A percentile compares a stretch with the other conserved stretches of the same genome.
Evolutionary conservation across 371 early-diverging fungal species (phyloP).

Genomic region (Spiromyces aspiralis): DNA sequence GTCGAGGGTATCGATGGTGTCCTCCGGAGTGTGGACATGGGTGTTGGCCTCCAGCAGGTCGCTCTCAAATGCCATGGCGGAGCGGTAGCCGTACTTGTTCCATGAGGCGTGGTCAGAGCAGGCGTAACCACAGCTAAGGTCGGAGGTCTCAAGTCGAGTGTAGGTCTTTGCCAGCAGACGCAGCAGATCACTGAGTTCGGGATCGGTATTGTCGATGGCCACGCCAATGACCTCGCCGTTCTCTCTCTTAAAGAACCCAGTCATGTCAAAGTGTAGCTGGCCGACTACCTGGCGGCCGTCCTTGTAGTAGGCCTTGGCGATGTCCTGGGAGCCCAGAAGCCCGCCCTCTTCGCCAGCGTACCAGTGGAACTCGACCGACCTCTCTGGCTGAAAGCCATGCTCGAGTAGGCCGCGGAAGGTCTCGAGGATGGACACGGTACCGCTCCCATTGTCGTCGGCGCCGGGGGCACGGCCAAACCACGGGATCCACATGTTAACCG

Average conservation of each 20-base stretch:
- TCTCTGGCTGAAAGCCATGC: constrained; percentile 46
- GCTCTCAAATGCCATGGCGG: constrained; percentile 76
- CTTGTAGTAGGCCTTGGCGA: constrained; percentile 48
- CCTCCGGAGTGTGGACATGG: constrained; percentile 56
- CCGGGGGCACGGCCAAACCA: constrained; percentile 66
- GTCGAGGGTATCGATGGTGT: constrained; percentile 48
- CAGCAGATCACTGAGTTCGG: constrained; percentile 47
- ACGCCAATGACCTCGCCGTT: constrained; percentile 53
- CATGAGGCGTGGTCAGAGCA: constrained; percentile 84
- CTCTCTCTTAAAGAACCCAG: constrained; percentile 74
- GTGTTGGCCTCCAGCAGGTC: constrained; percentile 48
- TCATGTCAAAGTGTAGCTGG: constrained; percentile 64
- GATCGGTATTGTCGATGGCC: constrained; percentile 66
- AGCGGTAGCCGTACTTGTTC: constrained; percentile 65
- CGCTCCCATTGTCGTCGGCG: constrained; percentile 53
- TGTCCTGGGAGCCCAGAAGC: constrained; percentile 76
- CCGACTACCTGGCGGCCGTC: constrained; percentile 44
- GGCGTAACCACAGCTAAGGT: constrained; percentile 24
- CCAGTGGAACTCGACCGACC: constrained; percentile 92
- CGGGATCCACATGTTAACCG: constrained; percentile 72
- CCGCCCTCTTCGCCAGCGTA: constrained; percentile 82
- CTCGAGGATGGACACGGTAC: constrained; percentile 74
- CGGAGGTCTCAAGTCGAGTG: constrained; percentile 17
- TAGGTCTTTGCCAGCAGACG: constrained; percentile 26
- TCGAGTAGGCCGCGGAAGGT: constrained; percentile 56